Evolutionary conservation across 2,329 filamentous ascomycete genomes (phyloP), one percentile per base, ranked within the genome.

Genomic region (Bipolaris zeicola): DNA sequence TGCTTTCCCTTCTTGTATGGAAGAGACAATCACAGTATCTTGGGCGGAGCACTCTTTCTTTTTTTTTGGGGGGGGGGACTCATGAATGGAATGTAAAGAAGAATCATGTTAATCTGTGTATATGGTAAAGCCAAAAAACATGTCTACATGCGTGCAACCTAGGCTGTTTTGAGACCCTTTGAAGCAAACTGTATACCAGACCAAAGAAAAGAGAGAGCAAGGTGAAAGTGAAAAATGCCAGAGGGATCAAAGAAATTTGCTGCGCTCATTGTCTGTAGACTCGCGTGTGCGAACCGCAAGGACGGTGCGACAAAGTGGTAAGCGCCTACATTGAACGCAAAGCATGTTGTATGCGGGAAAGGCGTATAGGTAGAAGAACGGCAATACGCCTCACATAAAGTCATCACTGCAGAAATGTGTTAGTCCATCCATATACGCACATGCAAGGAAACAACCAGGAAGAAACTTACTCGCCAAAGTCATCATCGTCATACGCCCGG

Each of bases 401-500:
- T 76, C 73, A 49, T 76, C 74, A 65, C 74, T 48, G 45, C 76
- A 50, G 8, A 22, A 5, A 7, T 8, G 24, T 8, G 57, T 76
- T 62, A 76, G 69, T 18, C 24, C n/a, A 31, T 10, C 28, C 10
- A 31, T n/a, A 28, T 33, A 6, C 10, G 2, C 11, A 1, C 10
- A 41, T 6, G 5, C 36, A 50, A 22, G 31, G n/a, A 22, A 24
- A 5, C 18, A 24, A n/a, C 7, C n/a, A 18, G n/a, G 36, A 33
- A n/a, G 13, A 16, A 16, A 88, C 92, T 83, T 82, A 91, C 86
- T 96, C 94, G 79, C 91, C 94, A 72, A 91, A 91, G 58, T 91
- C 90, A 50, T 91, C 90, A 52, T 92, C 89, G 28, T 91, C 90
- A 71, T 98, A 96, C 45, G 86, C 81, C 54, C 84, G 85, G n/a